Evolutionary conservation across 352 stramenopile genomes (phyloP).

Genomic region (Pythium dissotocum): DNA sequence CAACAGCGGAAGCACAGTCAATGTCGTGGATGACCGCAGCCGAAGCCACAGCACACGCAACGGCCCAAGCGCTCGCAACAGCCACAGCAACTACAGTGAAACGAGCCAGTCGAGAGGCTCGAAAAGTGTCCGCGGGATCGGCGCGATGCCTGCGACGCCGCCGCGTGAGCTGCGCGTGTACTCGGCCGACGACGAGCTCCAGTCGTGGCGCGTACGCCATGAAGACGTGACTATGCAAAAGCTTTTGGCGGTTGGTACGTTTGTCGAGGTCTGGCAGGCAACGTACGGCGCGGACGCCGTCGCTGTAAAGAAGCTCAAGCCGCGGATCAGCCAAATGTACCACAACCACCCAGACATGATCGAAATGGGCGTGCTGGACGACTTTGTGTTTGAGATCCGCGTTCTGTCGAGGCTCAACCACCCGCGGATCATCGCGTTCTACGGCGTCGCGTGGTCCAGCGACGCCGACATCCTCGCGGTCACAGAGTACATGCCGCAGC

Average conservation of each 20-base stretch:
- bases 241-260: slow-evolving; percentile 30
- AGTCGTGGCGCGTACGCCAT: slow-evolving; percentile 42
- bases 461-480: slow-evolving; percentile 37
- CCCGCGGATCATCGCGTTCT: slow-evolving; percentile 53
- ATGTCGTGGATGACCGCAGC: not conserved
- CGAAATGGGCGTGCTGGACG: slow-evolving; percentile 33
- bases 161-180: slow-evolving; percentile 6
- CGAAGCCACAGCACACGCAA: not conserved
- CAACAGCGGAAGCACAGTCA: not conserved
- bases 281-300: slow-evolving; percentile 43
- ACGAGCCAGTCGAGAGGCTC: not conserved
- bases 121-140: not conserved
- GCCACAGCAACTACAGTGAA: not conserved
- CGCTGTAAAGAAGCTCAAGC: slow-evolving; percentile 41
- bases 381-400: slow-evolving; percentile 56
- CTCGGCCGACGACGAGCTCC: slow-evolving; percentile 43
- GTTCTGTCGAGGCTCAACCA: slow-evolving; percentile 51
- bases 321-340: slow-evolving; percentile 26
- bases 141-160: not conserved
- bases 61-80: not conserved
- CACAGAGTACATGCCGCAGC: slow-evolving; percentile 50
- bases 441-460: slow-evolving; percentile 43
- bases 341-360: slow-evolving; percentile 26
- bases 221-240: slow-evolving; percentile 31
- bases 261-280: slow-evolving; percentile 45